phyloP scores from a whole-genome alignment of 2,329 filamentous ascomycete genomes.

The Colletotrichum abscissum region DNA sequence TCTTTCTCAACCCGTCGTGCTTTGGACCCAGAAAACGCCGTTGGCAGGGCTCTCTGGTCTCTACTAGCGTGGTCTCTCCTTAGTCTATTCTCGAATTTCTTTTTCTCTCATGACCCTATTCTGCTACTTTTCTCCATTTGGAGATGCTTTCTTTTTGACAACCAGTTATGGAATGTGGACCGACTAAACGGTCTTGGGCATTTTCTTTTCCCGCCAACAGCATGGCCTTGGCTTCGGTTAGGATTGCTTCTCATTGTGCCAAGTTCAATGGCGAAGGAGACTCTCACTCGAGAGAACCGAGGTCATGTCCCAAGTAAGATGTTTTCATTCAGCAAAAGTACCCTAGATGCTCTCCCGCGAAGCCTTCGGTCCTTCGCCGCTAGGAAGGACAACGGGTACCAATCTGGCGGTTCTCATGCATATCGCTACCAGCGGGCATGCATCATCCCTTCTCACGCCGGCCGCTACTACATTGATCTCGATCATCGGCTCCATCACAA shows the following conservation, averaged over 20 bases:
- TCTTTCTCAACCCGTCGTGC: background rate
- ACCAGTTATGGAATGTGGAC: background rate
- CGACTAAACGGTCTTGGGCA: background rate
- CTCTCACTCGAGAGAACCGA: background rate
- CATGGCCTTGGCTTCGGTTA: background rate
- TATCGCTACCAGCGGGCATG: slow-evolving; percentile 5
- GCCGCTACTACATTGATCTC: background rate
- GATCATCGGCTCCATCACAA: background rate
- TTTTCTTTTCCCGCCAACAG: background rate
- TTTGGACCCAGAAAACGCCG: background rate
- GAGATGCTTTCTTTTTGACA: background rate
- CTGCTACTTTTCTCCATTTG: background rate
- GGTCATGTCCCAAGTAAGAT: background rate
- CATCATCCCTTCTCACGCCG: slow-evolving; percentile 24
- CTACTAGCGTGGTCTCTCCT: background rate
- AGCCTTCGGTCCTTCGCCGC: background rate
- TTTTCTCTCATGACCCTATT: slow-evolving; percentile 1
- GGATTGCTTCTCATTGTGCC: background rate
- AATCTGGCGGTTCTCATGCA: slow-evolving; percentile 13
- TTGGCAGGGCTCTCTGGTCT: background rate
- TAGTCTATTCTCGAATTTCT: background rate
- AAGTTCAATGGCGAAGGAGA: background rate
- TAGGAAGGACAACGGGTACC: background rate
- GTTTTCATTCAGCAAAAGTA: background rate
- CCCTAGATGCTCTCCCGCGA: background rate